Evolutionary conservation across 208 protist species (phyloP), one percentile per base, ranked within the genome.

Genomic region (Leishmania arabica): DNA sequence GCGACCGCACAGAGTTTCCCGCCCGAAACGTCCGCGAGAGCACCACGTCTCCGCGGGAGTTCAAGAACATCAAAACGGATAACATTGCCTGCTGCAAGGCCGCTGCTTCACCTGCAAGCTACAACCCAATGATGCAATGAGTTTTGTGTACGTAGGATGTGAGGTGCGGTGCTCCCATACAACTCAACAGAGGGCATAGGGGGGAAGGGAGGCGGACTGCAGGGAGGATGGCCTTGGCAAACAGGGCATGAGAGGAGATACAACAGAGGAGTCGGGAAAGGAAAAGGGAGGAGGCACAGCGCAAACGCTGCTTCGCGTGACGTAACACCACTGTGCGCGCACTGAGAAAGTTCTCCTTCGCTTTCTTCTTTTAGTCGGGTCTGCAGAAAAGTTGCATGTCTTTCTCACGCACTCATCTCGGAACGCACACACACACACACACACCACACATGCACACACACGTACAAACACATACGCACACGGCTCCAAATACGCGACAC

Each of bases 21-120:
- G 92, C 93, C 31, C 95, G 90, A 77, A 95, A 98, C n/a, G 88
- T 84, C 24, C 95, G 91, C 9, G 95, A 98, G 66, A 98, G 86
- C 24, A 98, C 82, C 17, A 98, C 82, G 81, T 98, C 92, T 19
- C 96, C 96, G 68, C 95, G 87, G 21, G 92, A 87, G 86, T 97
- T 98, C 75, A 98, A 81, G 88, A 98, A 92, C 82, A 98, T 85
- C 69, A 98, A 78, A 86, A 84, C 90, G 0, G 86, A 90, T 68
- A 98, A 91, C 93, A 98, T 97, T 83, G 76, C 31, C 40, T 9
- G 3, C 68, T 72, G 68, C 17, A 72, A 1, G 24, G 40, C 9
- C 42, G 53, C 24, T 21, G 31, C 15, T 76, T 58, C 51, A 24
- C 72, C 72, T 76, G 72, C 40, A 53, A 73, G 27, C 45, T 19